Base-by-base conservation (phyloP, 106 monocot genomes). In the Alisma plantagoaquatica region DNA sequence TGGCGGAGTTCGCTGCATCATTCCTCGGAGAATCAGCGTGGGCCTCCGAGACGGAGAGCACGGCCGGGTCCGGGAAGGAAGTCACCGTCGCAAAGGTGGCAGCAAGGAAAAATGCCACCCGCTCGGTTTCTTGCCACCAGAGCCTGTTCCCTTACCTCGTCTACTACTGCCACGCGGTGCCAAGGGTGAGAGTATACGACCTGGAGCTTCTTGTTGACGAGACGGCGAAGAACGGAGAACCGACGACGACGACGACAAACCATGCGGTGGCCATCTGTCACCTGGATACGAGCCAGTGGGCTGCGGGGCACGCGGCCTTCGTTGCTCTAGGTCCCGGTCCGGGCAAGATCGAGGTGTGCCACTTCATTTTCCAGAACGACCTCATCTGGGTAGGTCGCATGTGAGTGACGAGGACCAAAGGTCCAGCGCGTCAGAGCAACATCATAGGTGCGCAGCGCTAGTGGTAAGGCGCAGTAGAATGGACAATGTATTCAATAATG, bases 61-160 rank as follows among this genome's bases (percentile, higher is more conserved):
- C 64, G 0, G 28, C 28, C 31, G 64, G 53, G 6, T 64, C 41
- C 42, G 53, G 64, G 29, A 24, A 44, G 43, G 54, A 23, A 3
- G 27, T 63, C 5, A 41, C 29, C 51, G 63, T 63, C 23, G 51
- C 41, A 38, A 53, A 63, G 41, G 50, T 63, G 51, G 25, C 15
- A 11, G 22, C 7, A 25, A 51, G 51, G 25, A 53, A 53, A 5
- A 29, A 29, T 3, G 64, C 53, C 14, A 64, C 53, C 28, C 41
- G 11, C 29, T 35, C 64, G 29, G 53, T 64, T 12, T 64, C 64
- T 23, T 64, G 53, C 64, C 64, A 64, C 64, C 53, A 53, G 43
- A 64, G 53, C 28, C 2, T 64, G 52, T 64, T 64, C 53, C 52
- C 63, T 16, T 62, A 57, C 41, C 49, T 62, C 15, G 49, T 62